Percentiles rank a stretch among this genome's conserved stretches.
Evolutionary conservation across 2,329 filamentous ascomycete genomes (phyloP).

Genomic region (Colletotrichum australisinense): DNA sequence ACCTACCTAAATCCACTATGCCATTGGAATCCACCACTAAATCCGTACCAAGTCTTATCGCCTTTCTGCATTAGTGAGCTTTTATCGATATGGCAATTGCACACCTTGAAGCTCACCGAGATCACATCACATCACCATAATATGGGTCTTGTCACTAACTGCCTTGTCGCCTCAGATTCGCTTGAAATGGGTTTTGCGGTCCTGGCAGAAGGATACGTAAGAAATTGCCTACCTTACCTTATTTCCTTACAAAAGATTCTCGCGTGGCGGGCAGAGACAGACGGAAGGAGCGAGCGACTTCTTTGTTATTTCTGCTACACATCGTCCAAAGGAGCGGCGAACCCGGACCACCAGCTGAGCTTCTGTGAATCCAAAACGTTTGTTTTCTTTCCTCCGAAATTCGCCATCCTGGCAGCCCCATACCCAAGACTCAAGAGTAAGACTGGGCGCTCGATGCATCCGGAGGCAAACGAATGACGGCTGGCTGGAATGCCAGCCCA

Average conservation of each 20-base stretch:
- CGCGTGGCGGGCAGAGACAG: constrained; percentile 13
- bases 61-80: constrained; percentile 33
- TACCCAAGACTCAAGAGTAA: background rate
- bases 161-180: background rate
- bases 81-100: constrained; percentile 20
- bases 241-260: background rate
- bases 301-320: constrained; percentile 28
- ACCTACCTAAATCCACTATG: constrained; percentile 1
- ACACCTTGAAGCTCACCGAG: constrained; percentile 18
- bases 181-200: background rate
- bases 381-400: background rate
- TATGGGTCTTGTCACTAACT: background rate
- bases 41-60: constrained; percentile 18
- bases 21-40: background rate
- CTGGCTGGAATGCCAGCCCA: constrained; percentile 9
- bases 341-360: constrained; percentile 10
- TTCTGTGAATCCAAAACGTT: background rate
- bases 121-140: constrained; percentile 2
- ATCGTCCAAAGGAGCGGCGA: constrained; percentile 18
- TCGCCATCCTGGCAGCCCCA: constrained; percentile 13
- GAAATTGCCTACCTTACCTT: too few relatives aligned
- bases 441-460: constrained; percentile 22
- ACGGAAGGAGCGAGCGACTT: constrained; percentile 19
- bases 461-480: constrained; percentile 27
- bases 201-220: background rate